phyloP scores from a whole-genome alignment of 768 basidiomycete species.

The Exsudoporus frostii region DNA sequence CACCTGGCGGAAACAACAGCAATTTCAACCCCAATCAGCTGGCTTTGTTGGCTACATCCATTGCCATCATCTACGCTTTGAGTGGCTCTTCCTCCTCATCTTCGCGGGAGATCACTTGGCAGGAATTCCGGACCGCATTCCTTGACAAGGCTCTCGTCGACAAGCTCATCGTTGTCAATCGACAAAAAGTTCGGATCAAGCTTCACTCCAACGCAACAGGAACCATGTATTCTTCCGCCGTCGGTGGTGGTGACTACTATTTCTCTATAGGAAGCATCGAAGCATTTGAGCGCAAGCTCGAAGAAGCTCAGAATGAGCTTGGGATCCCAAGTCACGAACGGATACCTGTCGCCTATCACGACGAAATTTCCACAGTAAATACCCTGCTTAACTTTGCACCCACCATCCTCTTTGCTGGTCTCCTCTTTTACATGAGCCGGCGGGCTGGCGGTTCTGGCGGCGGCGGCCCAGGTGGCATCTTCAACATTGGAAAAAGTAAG shows the following conservation, averaged over 20 bases:
- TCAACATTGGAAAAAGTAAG: conserved; percentile 93
- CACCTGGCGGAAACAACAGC: conserved; percentile 41
- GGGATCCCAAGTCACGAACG: conserved; percentile 90
- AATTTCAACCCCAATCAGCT: conserved; percentile 56
- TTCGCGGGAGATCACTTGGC: conserved; percentile 96
- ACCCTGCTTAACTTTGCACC: conserved; percentile 90
- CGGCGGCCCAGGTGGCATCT: conserved; percentile 82
- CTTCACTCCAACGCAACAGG: conserved; percentile 88
- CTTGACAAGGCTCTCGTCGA: conserved; percentile 96
- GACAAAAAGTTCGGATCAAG: conserved; percentile 85
- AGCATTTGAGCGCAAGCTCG: conserved; percentile 91
- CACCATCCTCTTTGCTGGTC: conserved; percentile 87
- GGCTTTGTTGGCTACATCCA: conserved; percentile 53
- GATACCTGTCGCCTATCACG: conserved; percentile 95
- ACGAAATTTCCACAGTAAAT: conserved; percentile 83
- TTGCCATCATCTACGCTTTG: conserved; percentile 64
- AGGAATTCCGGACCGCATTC: conserved; percentile 97
- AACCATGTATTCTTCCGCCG: conserved; percentile 64
- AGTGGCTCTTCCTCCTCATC: conserved; percentile 44
- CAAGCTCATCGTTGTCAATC: conserved; percentile 88
- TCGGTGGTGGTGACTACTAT: conserved; percentile 66
- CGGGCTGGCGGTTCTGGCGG: conserved; percentile 59
- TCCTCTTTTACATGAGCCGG: conserved; percentile 83
- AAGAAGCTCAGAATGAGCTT: conserved; percentile 89
- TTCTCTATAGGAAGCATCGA: conserved; percentile 99